Percentiles rank a stretch among this genome's conserved stretches.
These are phyloP conservation scores for Terana coerulea DNA, from an alignment of 768 basidiomycete species.

Conservation along the genomic window DNA sequence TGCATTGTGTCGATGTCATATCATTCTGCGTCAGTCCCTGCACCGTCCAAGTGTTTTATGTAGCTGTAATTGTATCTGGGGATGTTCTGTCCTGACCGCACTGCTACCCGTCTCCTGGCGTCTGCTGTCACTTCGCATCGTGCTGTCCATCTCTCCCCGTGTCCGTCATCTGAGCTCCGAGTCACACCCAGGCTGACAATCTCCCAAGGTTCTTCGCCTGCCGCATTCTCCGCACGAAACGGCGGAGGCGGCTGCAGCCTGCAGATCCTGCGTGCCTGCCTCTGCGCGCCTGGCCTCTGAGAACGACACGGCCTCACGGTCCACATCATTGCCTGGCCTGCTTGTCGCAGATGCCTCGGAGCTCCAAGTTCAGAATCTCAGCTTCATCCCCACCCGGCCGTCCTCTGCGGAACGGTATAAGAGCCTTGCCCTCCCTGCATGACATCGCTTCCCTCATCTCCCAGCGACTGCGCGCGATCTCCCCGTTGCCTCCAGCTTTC, in stretches of 20 bases:
- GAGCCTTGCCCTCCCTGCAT: slow-evolving; percentile 9
- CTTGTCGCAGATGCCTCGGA: slow-evolving; percentile 7
- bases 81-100: too few species aligned
- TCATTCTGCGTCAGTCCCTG: neutral
- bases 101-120: neutral
- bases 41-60: neutral
- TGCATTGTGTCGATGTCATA: neutral
- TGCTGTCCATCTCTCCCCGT: neutral
- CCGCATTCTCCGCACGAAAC: slow-evolving; percentile 7
- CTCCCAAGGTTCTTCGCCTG: neutral
- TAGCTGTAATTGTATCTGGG: neutral
- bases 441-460: neutral
- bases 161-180: neutral
- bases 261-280: neutral
- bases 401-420: slow-evolving; percentile 2
- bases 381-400: slow-evolving; percentile 2
- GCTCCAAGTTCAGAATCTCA: slow-evolving; percentile 13
- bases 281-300: too few species aligned
- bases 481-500: neutral
- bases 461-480: neutral
- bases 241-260: neutral
- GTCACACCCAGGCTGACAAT: slow-evolving; percentile 3
- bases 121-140: neutral
- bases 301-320: too few species aligned
- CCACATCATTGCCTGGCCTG: neutral